Evolutionary conservation across 768 basidiomycete species (phyloP).

Genomic region (Tricholoma hemisulphureum): DNA sequence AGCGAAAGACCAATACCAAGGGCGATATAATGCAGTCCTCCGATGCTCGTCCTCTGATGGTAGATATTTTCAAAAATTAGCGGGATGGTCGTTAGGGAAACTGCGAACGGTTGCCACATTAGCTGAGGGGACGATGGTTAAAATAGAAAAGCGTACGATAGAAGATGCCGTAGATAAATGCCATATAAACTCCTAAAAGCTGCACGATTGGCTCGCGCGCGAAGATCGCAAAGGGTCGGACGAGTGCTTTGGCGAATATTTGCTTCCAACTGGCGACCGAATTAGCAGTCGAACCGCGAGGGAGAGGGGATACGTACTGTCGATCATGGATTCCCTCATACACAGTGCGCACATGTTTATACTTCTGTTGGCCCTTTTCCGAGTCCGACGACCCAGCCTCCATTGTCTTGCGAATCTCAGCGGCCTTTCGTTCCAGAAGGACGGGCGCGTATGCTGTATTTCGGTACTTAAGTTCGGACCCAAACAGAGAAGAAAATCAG

Average conservation of each 20-base stretch:
- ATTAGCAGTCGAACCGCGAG: background rate
- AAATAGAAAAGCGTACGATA: conserved; percentile 44
- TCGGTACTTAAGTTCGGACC: conserved; percentile 2
- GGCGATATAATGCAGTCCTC: conserved; percentile 69
- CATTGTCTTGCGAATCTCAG: conserved; percentile 40
- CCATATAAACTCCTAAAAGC: conserved; percentile 65
- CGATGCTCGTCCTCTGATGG: conserved; percentile 51
- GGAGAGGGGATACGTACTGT: conserved; percentile 34
- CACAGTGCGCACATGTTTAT: conserved; percentile 44
- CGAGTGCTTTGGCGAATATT: conserved; percentile 52
- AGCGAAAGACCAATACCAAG: conserved; percentile 60
- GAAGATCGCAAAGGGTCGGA: conserved; percentile 70
- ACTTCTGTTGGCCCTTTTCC: conserved; percentile 40
- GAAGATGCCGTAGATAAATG: conserved; percentile 62
- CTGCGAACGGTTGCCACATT: conserved; percentile 30
- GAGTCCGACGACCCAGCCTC: conserved; percentile 28
- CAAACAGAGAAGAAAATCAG: background rate
- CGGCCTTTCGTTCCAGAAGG: conserved; percentile 51
- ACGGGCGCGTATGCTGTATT: conserved; percentile 42
- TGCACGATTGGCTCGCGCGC: conserved; percentile 63
- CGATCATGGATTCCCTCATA: conserved; percentile 42
- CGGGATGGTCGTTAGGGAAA: conserved; percentile 67
- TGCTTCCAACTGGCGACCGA: conserved; percentile 43
- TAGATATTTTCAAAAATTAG: conserved; percentile 57
- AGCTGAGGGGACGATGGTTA: background rate